A percentile compares a stretch with the other conserved stretches of the same genome.
Evolutionary conservation across 176 grass and related monocot genomes (phyloP).

Genomic region (Cenchrus fungigraminus): DNA sequence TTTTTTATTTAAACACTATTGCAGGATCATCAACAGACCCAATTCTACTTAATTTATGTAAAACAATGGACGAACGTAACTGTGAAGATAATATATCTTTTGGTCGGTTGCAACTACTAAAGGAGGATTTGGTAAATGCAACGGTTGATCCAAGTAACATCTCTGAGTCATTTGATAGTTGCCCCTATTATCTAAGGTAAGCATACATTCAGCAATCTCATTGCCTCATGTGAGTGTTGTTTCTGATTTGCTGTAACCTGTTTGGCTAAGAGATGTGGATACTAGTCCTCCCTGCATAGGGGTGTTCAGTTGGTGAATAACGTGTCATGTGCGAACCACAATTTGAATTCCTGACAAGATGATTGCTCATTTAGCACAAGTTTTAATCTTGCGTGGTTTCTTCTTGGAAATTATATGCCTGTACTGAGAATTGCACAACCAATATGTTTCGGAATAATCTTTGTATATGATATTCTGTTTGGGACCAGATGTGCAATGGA

Average conservation of each 20-base stretch:
- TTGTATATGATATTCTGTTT: constrained; percentile 5
- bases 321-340: neutral
- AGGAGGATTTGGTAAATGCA: constrained; percentile 74
- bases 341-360: constrained; percentile 23
- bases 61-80: constrained; percentile 46
- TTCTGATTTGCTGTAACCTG: constrained; percentile 7
- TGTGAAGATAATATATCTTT: constrained; percentile 49
- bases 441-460: neutral
- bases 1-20: constrained; percentile 35
- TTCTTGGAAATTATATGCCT: constrained; percentile 15
- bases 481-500: neutral
- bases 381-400: constrained; percentile 23
- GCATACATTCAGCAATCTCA: constrained; percentile 7
- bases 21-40: constrained; percentile 51
- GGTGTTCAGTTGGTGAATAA: constrained; percentile 18
- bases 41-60: constrained; percentile 47
- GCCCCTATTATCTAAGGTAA: constrained; percentile 94
- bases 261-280: constrained; percentile 4
- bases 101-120: constrained; percentile 52
- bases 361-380: neutral
- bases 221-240: neutral
- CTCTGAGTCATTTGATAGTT: constrained; percentile 81
- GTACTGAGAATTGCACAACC: neutral
- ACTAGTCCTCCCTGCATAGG: neutral
- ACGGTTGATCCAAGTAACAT: constrained; percentile 65